These are phyloP conservation scores for Russula emetica DNA, from an alignment of 768 basidiomycete species.

Conservation along the genomic window DNA sequence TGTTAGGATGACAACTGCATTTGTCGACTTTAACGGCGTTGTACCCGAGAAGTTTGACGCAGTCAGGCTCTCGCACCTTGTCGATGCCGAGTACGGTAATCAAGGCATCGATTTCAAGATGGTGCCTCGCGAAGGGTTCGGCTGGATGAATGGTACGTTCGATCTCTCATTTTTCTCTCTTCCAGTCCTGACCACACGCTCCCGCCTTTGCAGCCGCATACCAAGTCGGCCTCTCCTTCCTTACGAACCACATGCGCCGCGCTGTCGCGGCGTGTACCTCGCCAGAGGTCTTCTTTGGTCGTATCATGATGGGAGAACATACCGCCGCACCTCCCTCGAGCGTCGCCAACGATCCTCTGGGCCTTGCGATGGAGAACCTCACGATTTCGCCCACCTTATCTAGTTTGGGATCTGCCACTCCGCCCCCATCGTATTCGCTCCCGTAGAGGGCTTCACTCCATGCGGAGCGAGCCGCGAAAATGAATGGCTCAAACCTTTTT, in stretches of 20 bases:
- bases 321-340: slow-evolving; percentile 36
- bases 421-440: slow-evolving; percentile 25
- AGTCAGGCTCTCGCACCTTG: slow-evolving; percentile 90
- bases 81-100: slow-evolving; percentile 96
- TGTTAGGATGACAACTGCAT: slow-evolving; percentile 83
- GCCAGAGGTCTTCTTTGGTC: slow-evolving; percentile 82
- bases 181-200: slow-evolving; percentile 3
- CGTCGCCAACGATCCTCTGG: slow-evolving; percentile 37
- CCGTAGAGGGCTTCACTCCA: background rate
- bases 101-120: slow-evolving; percentile 97
- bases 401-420: slow-evolving; percentile 10
- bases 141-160: slow-evolving; percentile 90
- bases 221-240: slow-evolving; percentile 92
- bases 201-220: slow-evolving; percentile 63
- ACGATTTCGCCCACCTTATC: slow-evolving; percentile 18
- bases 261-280: slow-evolving; percentile 94
- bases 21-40: slow-evolving; percentile 96
- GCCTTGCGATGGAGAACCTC: slow-evolving; percentile 40
- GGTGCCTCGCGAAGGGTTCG: slow-evolving; percentile 96
- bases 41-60: slow-evolving; percentile 99
- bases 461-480: background rate
- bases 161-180: background rate
- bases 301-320: slow-evolving; percentile 36
- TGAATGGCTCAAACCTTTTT: background rate
- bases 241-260: slow-evolving; percentile 90